phyloP scores from a whole-genome alignment of 345 rosid genomes.

The Isatis tinctoria region DNA sequence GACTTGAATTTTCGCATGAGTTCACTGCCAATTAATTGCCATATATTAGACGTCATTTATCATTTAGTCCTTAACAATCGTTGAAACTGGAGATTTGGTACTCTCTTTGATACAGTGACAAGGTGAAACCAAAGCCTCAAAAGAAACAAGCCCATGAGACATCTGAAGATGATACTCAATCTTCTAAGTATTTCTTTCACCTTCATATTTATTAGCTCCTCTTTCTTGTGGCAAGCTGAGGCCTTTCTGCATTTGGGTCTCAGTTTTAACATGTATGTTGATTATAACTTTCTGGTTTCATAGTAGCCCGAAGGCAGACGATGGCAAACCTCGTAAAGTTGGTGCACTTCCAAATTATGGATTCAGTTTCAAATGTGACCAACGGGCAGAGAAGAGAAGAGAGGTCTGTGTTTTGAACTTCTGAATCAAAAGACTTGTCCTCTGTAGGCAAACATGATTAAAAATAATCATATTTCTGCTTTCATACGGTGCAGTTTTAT shows the following conservation, averaged over 20 bases:
- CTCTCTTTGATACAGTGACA: conserved; percentile 51
- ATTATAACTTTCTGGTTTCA: conserved; percentile 35
- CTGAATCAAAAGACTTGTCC: not conserved
- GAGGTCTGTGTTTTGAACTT: conserved; percentile 56
- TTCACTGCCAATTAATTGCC: too few species aligned
- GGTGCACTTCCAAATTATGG: conserved; percentile 95
- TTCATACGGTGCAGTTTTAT: conserved; percentile 60
- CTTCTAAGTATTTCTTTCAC: conserved; percentile 63
- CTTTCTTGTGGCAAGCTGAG: conserved; percentile 8
- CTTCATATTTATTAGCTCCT: conserved; percentile 15
- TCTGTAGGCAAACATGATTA: not conserved
- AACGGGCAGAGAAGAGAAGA: conserved; percentile 95
- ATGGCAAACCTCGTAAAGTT: conserved; percentile 56
- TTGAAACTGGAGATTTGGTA: conserved; percentile 3
- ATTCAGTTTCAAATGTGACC: conserved; percentile 93
- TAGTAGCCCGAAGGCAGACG: conserved; percentile 63
- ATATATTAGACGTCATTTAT: too few species aligned
- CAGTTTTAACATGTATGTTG: not conserved
- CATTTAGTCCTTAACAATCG: not conserved
- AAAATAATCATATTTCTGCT: not conserved
- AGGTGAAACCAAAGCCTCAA: conserved; percentile 49
- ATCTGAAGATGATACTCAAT: conserved; percentile 59
- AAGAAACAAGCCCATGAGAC: conserved; percentile 48
- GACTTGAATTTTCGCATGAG: not conserved
- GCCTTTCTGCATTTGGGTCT: conserved; percentile 15